phyloP scores from a whole-genome alignment of 352 stramenopile genomes.

The Phytophthora citricola region DNA sequence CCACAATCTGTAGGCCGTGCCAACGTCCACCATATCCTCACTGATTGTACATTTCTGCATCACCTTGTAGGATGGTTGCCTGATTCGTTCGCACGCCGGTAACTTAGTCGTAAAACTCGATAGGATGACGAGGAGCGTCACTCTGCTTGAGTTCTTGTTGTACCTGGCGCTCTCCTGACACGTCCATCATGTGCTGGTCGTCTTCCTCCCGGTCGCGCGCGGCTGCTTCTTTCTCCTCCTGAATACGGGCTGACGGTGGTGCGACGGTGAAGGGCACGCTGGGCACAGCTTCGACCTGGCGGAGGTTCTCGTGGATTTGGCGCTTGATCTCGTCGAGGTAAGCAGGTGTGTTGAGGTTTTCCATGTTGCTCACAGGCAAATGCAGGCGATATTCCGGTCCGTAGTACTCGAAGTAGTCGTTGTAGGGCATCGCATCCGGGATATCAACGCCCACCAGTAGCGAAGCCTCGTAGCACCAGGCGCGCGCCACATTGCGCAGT shows the following conservation, averaged over 20 bases:
- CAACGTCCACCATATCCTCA: conserved; percentile 10
- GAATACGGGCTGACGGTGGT: conserved; percentile 44
- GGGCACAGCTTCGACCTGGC: conserved; percentile 95
- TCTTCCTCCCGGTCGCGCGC: conserved; percentile 68
- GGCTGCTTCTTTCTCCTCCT: conserved; percentile 56
- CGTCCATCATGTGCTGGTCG: conserved; percentile 69
- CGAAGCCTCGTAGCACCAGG: conserved; percentile 96
- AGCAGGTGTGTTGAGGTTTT: conserved; percentile 96
- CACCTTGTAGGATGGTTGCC: conserved; percentile 4
- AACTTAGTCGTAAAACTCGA: conserved; percentile 86
- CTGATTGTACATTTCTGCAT: conserved; percentile 21
- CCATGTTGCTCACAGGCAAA: conserved; percentile 96
- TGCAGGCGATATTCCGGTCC: conserved; percentile 98
- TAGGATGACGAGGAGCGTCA: conserved; percentile 61
- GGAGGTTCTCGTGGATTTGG: conserved; percentile 95
- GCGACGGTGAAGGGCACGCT: conserved; percentile 96
- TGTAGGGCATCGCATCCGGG: conserved; percentile 98
- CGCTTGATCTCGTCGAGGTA: conserved; percentile 92
- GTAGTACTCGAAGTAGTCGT: conserved; percentile 99
- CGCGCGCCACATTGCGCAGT: conserved; percentile 95
- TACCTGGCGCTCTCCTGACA: conserved; percentile 67
- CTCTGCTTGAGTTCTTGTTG: conserved; percentile 59
- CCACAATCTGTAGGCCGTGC: conserved; percentile 2
- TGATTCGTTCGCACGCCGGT: conserved; percentile 5
- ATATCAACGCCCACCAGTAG: conserved; percentile 94